Evolutionary conservation across 768 basidiomycete genomes (phyloP).

Genomic region (Strobilomyces confusus): DNA sequence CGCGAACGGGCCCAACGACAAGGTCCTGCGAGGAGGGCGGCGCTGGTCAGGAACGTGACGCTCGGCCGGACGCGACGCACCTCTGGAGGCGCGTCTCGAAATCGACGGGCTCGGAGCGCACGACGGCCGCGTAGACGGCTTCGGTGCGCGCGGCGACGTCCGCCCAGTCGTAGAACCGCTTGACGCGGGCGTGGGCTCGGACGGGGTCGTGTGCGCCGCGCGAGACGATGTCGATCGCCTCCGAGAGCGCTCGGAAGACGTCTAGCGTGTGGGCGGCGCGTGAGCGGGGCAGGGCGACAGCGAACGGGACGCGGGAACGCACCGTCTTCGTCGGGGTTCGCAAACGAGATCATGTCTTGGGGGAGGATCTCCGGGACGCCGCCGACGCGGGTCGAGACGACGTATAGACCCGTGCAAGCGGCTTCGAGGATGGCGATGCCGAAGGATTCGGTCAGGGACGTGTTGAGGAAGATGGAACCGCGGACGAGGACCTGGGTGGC

Average conservation of each 20-base stretch:
- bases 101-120: constrained; percentile 58
- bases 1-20: constrained; percentile 72
- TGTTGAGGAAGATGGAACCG: constrained; percentile 92
- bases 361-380: constrained; percentile 96
- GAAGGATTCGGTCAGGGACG: constrained; percentile 93
- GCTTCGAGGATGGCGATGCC: constrained; percentile 98
- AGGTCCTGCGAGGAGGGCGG: no score
- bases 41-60: no score
- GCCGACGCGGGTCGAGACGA: constrained; percentile 91
- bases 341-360: constrained; percentile 92
- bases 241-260: constrained; percentile 75
- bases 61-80: no score
- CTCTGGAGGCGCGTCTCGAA: constrained; percentile 75
- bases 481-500: constrained; percentile 79
- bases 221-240: constrained; percentile 70
- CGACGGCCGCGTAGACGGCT: constrained; percentile 68
- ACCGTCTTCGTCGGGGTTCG: constrained; percentile 93
- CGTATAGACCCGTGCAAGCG: constrained; percentile 89
- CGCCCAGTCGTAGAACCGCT: constrained; percentile 84
- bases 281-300: not conserved
- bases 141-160: constrained; percentile 80
- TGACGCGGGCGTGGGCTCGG: constrained; percentile 71
- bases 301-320: constrained; percentile 14
- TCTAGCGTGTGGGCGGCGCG: constrained; percentile 43
- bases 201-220: constrained; percentile 70